A percentile compares a stretch with the other conserved stretches of the same genome.
Evolutionary conservation across 306 rosid species (phyloP).

Genomic region (Fragaria nilgerrensis): DNA sequence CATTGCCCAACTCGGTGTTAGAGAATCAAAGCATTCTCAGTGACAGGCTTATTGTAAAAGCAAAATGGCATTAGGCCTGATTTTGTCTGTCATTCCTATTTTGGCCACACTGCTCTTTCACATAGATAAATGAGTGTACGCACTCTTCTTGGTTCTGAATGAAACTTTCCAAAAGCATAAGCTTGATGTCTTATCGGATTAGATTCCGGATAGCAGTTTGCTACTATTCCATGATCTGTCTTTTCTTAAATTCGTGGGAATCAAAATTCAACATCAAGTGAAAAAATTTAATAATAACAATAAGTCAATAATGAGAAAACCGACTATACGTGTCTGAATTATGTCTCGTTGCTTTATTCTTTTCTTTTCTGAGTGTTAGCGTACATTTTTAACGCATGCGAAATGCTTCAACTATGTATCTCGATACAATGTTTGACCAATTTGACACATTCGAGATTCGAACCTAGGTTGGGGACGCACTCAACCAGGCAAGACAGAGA

Average conservation of each 20-base stretch:
- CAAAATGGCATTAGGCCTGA: neutral
- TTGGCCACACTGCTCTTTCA: neutral
- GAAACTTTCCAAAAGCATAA: neutral
- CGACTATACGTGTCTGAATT: neutral
- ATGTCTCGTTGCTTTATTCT: neutral
- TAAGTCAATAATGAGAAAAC: no score
- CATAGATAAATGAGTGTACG: neutral
- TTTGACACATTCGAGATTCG: no score
- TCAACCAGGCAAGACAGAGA: no score
- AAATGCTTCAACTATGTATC: no score
- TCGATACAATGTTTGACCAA: no score
- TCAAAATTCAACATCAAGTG: neutral
- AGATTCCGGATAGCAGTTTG: neutral
- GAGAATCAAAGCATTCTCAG: conserved; percentile 1
- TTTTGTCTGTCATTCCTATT: conserved; percentile 8
- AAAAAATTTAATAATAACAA: neutral
- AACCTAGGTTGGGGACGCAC: no score
- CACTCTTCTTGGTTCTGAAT: neutral
- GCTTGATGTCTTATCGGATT: neutral
- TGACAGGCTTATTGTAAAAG: neutral
- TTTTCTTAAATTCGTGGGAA: neutral
- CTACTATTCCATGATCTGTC: neutral
- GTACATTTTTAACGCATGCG: no score
- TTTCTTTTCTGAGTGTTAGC: no score
- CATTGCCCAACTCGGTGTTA: neutral